Evolutionary conservation across 192 early-diverging fungal genomes (phyloP).

Genomic region (Dimargaris cristalligena): DNA sequence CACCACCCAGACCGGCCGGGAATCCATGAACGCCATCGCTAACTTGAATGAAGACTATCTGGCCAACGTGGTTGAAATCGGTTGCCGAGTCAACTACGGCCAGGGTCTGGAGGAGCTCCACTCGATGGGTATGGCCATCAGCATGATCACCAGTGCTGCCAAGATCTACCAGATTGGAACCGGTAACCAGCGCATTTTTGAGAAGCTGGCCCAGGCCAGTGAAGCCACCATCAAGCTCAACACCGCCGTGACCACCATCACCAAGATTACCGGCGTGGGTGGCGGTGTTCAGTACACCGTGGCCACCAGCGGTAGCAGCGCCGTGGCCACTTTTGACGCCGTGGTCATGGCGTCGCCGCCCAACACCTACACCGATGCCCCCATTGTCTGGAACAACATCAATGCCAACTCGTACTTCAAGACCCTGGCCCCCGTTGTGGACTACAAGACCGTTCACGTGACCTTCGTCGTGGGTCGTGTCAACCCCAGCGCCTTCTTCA

Average conservation of each 20-base stretch:
- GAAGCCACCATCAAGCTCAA: constrained; percentile 27
- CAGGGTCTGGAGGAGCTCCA: constrained; percentile 38
- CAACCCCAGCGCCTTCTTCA: constrained; percentile 31
- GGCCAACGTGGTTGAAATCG: constrained; percentile 35
- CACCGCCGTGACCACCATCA: constrained; percentile 24
- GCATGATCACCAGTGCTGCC: constrained; percentile 29
- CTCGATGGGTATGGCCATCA: constrained; percentile 35
- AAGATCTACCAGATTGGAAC: constrained; percentile 21
- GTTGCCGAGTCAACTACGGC: constrained; percentile 46
- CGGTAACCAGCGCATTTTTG: constrained; percentile 44
- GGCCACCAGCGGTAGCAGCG: constrained; percentile 16
- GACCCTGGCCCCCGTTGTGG: constrained; percentile 2
- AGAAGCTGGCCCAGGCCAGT: constrained; percentile 28
- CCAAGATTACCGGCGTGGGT: constrained; percentile 11
- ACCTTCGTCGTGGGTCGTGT: constrained; percentile 36
- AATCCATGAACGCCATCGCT: constrained; percentile 22
- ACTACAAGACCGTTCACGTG: constrained; percentile 35
- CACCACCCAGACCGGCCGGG: constrained; percentile 15
- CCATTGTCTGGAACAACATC: constrained; percentile 9
- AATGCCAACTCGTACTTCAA: background rate
- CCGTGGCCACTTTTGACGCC: constrained; percentile 34
- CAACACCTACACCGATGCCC: constrained; percentile 12
- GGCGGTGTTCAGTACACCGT: constrained; percentile 17
- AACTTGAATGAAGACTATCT: constrained; percentile 22
- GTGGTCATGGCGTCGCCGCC: constrained; percentile 41